A percentile compares a stretch with the other conserved stretches of the same genome.
Evolutionary conservation across 2,329 filamentous ascomycete species (phyloP).

Genomic region (Whalleya microplaca): DNA sequence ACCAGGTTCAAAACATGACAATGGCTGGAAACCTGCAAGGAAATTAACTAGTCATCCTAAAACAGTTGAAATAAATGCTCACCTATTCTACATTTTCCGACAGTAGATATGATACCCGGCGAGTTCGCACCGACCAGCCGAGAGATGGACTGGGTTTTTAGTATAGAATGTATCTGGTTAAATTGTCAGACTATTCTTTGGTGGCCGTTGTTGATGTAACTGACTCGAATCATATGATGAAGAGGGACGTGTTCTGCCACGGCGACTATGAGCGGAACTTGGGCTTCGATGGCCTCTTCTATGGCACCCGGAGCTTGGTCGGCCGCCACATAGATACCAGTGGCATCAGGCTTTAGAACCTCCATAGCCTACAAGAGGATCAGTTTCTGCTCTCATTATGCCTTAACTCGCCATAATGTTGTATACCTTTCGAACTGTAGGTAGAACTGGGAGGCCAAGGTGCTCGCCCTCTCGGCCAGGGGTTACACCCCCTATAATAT

Average conservation of each 20-base stretch:
- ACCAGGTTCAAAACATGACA: slow-evolving; percentile 72
- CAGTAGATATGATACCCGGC: slow-evolving; percentile 74
- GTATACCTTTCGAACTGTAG: slow-evolving; percentile 62
- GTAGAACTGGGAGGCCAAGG: slow-evolving; percentile 72
- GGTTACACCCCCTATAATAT: slow-evolving; percentile 78
- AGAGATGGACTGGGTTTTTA: slow-evolving; percentile 70
- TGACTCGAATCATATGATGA: slow-evolving; percentile 70
- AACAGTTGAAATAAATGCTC: neutral
- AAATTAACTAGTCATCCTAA: neutral
- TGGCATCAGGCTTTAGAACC: slow-evolving; percentile 73
- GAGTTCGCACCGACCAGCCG: slow-evolving; percentile 74
- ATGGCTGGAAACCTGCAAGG: slow-evolving; percentile 74
- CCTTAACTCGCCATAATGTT: neutral
- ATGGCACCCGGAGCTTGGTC: slow-evolving; percentile 73
- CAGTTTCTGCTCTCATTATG: neutral
- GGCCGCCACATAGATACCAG: slow-evolving; percentile 80
- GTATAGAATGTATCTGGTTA: slow-evolving; percentile 65
- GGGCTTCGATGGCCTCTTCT: slow-evolving; percentile 77
- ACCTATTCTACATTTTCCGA: slow-evolving; percentile 60
- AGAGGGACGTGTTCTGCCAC: slow-evolving; percentile 77
- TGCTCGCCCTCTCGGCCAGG: slow-evolving; percentile 73
- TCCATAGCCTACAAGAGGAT: slow-evolving; percentile 60
- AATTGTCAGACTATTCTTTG: slow-evolving; percentile 3
- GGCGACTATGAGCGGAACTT: slow-evolving; percentile 74
- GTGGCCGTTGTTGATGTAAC: slow-evolving; percentile 20